Conservation (phyloP, 768 basidiomycete species). For the Boletus bicolor region DNA sequence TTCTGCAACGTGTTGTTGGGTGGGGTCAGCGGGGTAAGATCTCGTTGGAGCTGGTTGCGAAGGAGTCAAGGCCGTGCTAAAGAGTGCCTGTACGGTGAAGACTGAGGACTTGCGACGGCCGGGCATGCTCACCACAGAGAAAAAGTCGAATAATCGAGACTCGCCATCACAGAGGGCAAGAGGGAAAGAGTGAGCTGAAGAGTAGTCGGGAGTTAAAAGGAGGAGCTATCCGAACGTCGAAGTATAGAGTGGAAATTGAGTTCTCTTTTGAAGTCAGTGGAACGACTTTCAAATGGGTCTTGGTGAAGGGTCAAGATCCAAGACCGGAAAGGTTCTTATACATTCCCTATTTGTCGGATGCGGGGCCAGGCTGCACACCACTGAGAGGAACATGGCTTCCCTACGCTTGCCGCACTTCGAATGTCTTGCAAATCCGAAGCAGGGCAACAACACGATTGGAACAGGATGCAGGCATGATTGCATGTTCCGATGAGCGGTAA, state of each 20-base stretch:
- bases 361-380: constrained; percentile 21
- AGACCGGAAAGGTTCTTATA: constrained; percentile 28
- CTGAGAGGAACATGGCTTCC: constrained; percentile 26
- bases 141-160: constrained; percentile 28
- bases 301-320: constrained; percentile 25
- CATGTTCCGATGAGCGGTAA: constrained; percentile 31
- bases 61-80: constrained; percentile 28
- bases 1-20: constrained; percentile 26
- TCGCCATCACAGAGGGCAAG: constrained; percentile 16
- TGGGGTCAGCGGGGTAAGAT: constrained; percentile 30
- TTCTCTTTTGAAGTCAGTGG: constrained; percentile 19
- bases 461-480: constrained; percentile 30
- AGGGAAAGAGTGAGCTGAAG: not conserved
- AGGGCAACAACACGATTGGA: constrained; percentile 31
- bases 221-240: constrained; percentile 4
- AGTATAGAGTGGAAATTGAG: constrained; percentile 14
- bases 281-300: constrained; percentile 23
- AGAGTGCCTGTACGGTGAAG: constrained; percentile 4
- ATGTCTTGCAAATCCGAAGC: constrained; percentile 32
- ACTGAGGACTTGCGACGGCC: not conserved
- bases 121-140: constrained; percentile 21
- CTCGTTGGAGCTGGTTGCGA: constrained; percentile 19
- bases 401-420: constrained; percentile 27
- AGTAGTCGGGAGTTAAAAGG: constrained; percentile 10
- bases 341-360: constrained; percentile 21